Conservation (phyloP, 108 stramenopile genomes). For the Epithemia pelagica region DNA sequence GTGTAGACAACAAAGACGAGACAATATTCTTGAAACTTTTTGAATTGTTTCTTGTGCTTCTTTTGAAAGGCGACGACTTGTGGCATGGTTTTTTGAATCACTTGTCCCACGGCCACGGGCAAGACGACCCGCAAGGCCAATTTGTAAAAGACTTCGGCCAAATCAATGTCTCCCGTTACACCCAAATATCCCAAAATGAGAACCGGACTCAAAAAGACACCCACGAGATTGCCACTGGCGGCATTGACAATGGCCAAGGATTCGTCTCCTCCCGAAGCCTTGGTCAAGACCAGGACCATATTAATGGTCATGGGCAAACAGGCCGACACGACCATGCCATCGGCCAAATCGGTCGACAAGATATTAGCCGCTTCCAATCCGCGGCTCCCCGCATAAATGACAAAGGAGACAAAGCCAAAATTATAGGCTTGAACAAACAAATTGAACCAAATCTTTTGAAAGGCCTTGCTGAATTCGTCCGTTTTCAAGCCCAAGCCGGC, state of each 20-base stretch:
- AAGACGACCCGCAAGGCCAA: constrained; percentile 44
- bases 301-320: constrained; percentile 64
- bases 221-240: constrained; percentile 52
- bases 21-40: constrained; percentile 36
- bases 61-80: constrained; percentile 35
- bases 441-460: constrained; percentile 44
- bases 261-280: constrained; percentile 52
- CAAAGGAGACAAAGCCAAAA: constrained; percentile 39
- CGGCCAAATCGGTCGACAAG: constrained; percentile 2
- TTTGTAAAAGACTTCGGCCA: constrained; percentile 41
- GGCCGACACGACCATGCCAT: constrained; percentile 45
- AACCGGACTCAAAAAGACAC: constrained; percentile 55
- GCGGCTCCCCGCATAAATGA: constrained; percentile 39
- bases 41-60: constrained; percentile 37
- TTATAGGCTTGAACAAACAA: constrained; percentile 51
- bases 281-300: constrained; percentile 60
- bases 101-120: constrained; percentile 49
- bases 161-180: constrained; percentile 28
- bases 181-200: constrained; percentile 50
- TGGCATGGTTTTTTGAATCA: constrained; percentile 33
- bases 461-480: constrained; percentile 48
- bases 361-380: constrained; percentile 20
- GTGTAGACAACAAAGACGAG: constrained; percentile 61
- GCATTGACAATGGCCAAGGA: constrained; percentile 55
- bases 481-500: constrained; percentile 51